Evolutionary conservation across 371 early-diverging fungal species (phyloP), one percentile per base, ranked within the genome.

Genomic region (Mucor racemosus): DNA sequence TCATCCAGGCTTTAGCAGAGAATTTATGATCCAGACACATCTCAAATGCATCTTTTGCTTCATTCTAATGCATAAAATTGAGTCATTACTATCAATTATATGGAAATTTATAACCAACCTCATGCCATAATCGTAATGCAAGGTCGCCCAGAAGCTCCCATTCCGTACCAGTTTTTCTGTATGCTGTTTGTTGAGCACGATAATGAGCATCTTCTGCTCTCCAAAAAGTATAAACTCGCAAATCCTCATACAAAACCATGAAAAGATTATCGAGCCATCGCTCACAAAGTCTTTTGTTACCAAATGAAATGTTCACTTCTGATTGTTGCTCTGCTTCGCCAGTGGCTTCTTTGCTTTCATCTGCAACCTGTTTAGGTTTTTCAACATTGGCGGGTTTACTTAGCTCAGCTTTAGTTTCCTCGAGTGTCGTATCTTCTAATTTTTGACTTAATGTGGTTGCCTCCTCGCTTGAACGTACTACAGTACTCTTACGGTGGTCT

Each of bases 261-360:
- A 97, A 97, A 50, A 96, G 80, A 75, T 96, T 95, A 75, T 98
- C 98, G 66, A 98, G 84, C 98, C 98, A 98, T 69, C 96, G 93
- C 72, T 98, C 98, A 69, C 98, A 98, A 34, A 98, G 86, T n/a
- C 98, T 86, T 84, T 98, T 97, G 81, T 92, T 92, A 58, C 91
- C 88, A 75, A 94, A 63, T 19, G 55, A 63, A n/a, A 63, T 40
- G 15, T 21, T 54, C 21, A 63, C 63, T 34, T 60, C 60, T 33
- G 41, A 15, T 3, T 44, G 33, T 13, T 31, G 42, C 31, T 60
- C 46, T 34, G 17, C 11, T n/a, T 60, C 60, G 41, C 38, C 58
- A 17, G 26, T 26, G 26, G 3, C 3, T 26, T 26, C 26, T 26
- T 26, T 26, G 26, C 42, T 33, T 11, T 26, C 21, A 7, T 41